Conservation (phyloP, 2,329 filamentous ascomycete species). For the Blastomyces emzantsi region DNA sequence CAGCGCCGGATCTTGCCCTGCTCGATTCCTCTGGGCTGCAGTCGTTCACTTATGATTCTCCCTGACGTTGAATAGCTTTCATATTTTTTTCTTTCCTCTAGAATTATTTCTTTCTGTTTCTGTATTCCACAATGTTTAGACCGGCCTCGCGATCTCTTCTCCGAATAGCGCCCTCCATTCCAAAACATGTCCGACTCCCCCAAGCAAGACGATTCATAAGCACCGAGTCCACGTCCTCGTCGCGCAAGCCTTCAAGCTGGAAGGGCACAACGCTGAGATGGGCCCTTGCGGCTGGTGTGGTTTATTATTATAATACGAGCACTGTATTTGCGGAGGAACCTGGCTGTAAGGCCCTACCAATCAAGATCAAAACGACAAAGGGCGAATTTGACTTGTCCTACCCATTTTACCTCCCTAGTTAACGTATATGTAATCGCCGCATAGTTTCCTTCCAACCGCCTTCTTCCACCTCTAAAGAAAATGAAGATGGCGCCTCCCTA, state of each 20-base stretch:
- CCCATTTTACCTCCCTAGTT: background rate
- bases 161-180: constrained; percentile 8
- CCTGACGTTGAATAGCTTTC: background rate
- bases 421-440: constrained; percentile 4
- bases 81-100: background rate
- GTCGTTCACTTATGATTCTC: constrained; percentile 2
- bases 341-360: constrained; percentile 47
- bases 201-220: constrained; percentile 44
- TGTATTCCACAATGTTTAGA: constrained; percentile 18
- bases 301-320: constrained; percentile 95
- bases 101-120: background rate
- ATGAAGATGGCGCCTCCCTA: constrained; percentile 41
- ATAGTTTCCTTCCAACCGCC: constrained; percentile 28
- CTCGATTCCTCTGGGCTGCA: background rate
- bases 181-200: constrained; percentile 13
- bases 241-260: constrained; percentile 67
- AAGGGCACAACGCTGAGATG: constrained; percentile 66
- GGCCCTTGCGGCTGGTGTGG: constrained; percentile 62
- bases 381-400: background rate
- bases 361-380: background rate
- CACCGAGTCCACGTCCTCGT: constrained; percentile 39
- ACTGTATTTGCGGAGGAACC: constrained; percentile 77
- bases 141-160: constrained; percentile 17
- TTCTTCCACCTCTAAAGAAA: constrained; percentile 21
- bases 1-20: background rate